Evolutionary conservation across 1,284 basidiomycete species (phyloP).

Genomic region (Phellinidium pouzarii): DNA sequence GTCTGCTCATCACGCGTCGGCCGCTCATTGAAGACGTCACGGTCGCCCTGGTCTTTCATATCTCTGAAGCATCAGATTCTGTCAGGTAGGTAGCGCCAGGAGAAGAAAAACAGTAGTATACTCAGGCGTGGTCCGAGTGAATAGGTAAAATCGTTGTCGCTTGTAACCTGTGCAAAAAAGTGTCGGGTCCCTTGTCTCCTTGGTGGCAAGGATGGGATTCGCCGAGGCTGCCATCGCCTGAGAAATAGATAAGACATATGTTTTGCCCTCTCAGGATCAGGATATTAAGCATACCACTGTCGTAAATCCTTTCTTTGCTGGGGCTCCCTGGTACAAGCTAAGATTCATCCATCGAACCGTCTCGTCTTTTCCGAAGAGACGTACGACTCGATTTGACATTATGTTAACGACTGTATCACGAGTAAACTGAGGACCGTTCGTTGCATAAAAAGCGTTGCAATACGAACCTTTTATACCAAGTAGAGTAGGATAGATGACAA

Average conservation of each 20-base stretch:
- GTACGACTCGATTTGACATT: constrained; percentile 88
- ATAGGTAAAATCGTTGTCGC: constrained; percentile 93
- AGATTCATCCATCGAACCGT: constrained; percentile 87
- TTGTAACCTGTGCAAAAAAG: constrained; percentile 93
- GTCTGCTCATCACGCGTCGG: constrained; percentile 95
- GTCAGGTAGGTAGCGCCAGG: neutral
- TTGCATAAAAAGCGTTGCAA: neutral
- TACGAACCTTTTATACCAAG: constrained; percentile 88
- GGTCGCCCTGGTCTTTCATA: constrained; percentile 71
- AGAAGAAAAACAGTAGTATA: constrained; percentile 34
- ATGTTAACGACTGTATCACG: constrained; percentile 79
- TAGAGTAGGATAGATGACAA: constrained; percentile 88
- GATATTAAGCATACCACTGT: constrained; percentile 55
- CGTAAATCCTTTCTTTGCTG: constrained; percentile 78
- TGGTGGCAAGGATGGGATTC: constrained; percentile 88
- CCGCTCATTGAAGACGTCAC: constrained; percentile 98
- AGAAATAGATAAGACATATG: too few relatives aligned
- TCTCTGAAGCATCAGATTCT: constrained; percentile 46
- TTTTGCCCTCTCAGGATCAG: too few relatives aligned
- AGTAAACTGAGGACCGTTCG: neutral
- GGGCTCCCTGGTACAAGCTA: constrained; percentile 88
- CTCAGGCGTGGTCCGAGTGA: constrained; percentile 89
- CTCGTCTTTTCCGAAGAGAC: constrained; percentile 93
- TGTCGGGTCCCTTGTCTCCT: constrained; percentile 81
- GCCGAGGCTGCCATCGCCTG: constrained; percentile 92